A percentile compares a stretch with the other conserved stretches of the same genome.
Evolutionary conservation across 2,329 filamentous ascomycete genomes (phyloP).

Genomic region (Lithohypha guttulata): DNA sequence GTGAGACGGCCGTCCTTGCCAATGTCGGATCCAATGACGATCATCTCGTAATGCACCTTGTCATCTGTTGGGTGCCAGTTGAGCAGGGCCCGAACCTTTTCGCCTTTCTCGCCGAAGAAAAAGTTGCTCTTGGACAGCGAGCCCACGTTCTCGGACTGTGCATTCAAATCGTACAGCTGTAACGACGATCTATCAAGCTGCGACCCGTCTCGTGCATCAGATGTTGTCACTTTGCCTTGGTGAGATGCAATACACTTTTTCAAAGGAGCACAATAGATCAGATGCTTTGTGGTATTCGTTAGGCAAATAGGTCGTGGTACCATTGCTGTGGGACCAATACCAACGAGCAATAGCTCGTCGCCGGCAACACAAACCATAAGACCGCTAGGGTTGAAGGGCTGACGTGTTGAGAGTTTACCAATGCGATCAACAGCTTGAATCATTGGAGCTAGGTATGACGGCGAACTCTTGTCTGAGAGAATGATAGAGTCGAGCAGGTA

Average conservation of each 20-base stretch:
- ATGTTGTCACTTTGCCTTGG: slow-evolving; percentile 10
- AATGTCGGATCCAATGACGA: slow-evolving; percentile 17
- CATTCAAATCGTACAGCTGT: slow-evolving; percentile 1
- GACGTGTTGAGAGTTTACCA: slow-evolving; percentile 20
- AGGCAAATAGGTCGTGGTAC: background rate
- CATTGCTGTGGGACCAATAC: slow-evolving; percentile 16
- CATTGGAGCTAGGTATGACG: slow-evolving; percentile 30
- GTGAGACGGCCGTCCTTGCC: background rate
- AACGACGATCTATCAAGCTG: background rate
- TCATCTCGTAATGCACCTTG: slow-evolving; percentile 16
- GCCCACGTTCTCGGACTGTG: background rate
- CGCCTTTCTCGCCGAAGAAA: slow-evolving; percentile 13
- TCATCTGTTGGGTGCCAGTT: slow-evolving; percentile 17
- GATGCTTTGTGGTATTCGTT: slow-evolving; percentile 24
- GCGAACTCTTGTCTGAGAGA: background rate
- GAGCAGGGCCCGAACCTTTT: slow-evolving; percentile 16
- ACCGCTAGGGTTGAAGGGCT: slow-evolving; percentile 26
- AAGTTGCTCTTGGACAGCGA: background rate
- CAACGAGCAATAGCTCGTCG: slow-evolving; percentile 36
- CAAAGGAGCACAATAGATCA: slow-evolving; percentile 37
- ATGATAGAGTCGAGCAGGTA: background rate
- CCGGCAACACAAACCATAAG: slow-evolving; percentile 40
- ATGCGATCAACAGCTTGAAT: slow-evolving; percentile 30
- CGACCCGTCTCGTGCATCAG: background rate
- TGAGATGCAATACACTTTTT: slow-evolving; percentile 42